These are phyloP conservation scores for Populus hybrid DNA, from an alignment of 441 rosid genomes.

Conservation along the genomic window DNA sequence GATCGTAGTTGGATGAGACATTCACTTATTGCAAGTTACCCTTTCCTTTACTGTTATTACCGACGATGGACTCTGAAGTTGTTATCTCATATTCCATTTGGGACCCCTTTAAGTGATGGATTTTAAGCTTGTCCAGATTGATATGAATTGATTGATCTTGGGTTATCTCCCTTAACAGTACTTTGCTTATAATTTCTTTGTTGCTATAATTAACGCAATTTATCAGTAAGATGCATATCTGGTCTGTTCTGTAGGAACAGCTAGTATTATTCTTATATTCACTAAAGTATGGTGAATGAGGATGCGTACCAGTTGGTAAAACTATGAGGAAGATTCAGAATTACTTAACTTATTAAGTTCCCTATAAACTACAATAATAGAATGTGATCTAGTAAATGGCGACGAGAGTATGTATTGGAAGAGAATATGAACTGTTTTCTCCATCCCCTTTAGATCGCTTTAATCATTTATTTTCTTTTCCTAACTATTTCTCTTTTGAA, in stretches of 20 bases:
- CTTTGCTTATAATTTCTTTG: not conserved
- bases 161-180: too few species aligned
- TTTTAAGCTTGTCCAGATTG: not conserved
- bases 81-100: not conserved
- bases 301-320: not conserved
- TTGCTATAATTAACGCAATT: not conserved
- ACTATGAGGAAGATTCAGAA: not conserved
- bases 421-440: not conserved
- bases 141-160: not conserved
- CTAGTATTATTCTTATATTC: not conserved
- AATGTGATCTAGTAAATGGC: not conserved
- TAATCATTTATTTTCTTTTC: conserved; percentile 4
- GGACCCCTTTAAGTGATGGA: not conserved
- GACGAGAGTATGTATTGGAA: not conserved
- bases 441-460: not conserved
- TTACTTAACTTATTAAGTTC: not conserved
- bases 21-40: not conserved
- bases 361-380: not conserved
- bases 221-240: not conserved
- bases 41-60: not conserved
- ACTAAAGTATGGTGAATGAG: not conserved
- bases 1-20: not conserved
- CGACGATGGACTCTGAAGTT: not conserved
- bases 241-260: not conserved
- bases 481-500: conserved; percentile 12